Base-by-base conservation (phyloP, 164 flowering plant genomes). In the Dillenia turbinata region DNA sequence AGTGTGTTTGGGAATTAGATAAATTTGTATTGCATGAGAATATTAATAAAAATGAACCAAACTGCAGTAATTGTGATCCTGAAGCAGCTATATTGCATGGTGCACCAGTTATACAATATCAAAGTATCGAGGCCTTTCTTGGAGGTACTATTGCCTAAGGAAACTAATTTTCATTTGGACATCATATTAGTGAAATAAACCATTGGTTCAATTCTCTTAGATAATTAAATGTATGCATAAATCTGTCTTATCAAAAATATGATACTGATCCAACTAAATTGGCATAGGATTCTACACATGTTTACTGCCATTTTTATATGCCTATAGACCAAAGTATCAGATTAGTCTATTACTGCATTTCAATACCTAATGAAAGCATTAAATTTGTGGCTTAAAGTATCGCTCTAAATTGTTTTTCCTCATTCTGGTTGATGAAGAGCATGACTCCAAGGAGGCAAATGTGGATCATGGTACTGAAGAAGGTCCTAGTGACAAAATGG, bases 1-100 rank as follows among this genome's bases (percentile, higher is more conserved):
- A 85, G 56, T 90, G 90, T 54, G 61, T 66, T 6, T 88, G 90
- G 94, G 56, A 78, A 64, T 72, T 71, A 51, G 92, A 88, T 62
- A 90, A 86, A 67, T 90, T 76, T 75, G 75, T 77, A 9, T 80
- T 87, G 66, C 68, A 73, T 14, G 90, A 88, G 80, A 79, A 16
- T 54, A 62, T 43, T 12, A 53, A 62, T 15, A 67, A 63, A 63
- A 53, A 50, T 45, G 71, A 75, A 56, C 48, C 10, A 13, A 62
- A 54, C 58, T 54, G 24, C 53, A 59, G 52, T 64, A 80, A 68
- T 43, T 59, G 12, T 57, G 70, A 69, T 61, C 50, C 44, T 40
- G 45, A 12, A 44, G 60, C 43, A 56, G 72, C 67, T 44, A 44
- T 54, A 49, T 50, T 76, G 50, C 1, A 54, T 8, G 59, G 47